Conservation (phyloP, 257 asterid genomes). For the Lantana camara region DNA sequence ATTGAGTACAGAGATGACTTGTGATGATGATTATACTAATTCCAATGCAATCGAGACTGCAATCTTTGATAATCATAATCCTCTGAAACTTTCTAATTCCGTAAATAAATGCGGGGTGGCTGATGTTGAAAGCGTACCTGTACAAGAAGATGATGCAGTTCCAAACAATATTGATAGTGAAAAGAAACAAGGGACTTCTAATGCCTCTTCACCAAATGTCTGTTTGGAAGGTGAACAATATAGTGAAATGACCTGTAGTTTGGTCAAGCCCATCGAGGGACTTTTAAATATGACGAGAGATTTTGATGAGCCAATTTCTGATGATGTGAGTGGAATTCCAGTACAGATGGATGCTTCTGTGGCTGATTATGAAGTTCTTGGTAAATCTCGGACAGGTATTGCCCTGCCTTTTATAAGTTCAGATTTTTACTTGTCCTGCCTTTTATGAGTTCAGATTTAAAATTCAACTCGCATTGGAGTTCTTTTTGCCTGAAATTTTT, state of each 20-base stretch:
- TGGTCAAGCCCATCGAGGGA: slow-evolving; percentile 31
- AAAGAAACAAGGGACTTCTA: slow-evolving; percentile 20
- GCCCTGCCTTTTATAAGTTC: slow-evolving; percentile 21
- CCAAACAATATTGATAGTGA: slow-evolving; percentile 22
- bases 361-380: slow-evolving; percentile 25
- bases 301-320: slow-evolving; percentile 29
- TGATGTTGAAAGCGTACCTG: slow-evolving; percentile 27
- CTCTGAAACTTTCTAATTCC: slow-evolving; percentile 35
- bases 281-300: slow-evolving; percentile 25
- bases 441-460: slow-evolving; percentile 6
- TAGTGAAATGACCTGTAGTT: slow-evolving; percentile 27
- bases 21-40: slow-evolving; percentile 16
- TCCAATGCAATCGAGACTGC: slow-evolving; percentile 6
- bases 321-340: slow-evolving; percentile 33
- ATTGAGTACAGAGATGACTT: slow-evolving; percentile 24
- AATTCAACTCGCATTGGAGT: background rate
- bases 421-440: slow-evolving; percentile 4
- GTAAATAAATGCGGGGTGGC: slow-evolving; percentile 22
- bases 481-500: background rate
- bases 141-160: slow-evolving; percentile 25
- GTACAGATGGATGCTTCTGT: slow-evolving; percentile 25
- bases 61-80: slow-evolving; percentile 12
- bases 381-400: slow-evolving; percentile 52
- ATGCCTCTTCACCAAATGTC: slow-evolving; percentile 22
- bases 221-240: slow-evolving; percentile 27